These are phyloP conservation scores for Austroboletus niveus DNA, from an alignment of 1,284 basidiomycete species.

Conservation along the genomic window DNA sequence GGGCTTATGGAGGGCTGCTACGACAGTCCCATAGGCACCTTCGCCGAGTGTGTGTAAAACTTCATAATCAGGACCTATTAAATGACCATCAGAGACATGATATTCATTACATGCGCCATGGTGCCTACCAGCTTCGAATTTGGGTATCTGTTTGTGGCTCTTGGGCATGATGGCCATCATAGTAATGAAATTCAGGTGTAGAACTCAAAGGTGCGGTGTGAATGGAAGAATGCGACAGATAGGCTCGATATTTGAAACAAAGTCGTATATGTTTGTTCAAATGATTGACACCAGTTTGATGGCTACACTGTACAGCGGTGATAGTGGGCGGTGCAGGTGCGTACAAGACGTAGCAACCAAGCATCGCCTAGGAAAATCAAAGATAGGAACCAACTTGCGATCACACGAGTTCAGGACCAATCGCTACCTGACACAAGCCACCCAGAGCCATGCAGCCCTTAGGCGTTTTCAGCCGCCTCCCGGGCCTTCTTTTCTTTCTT, in stretches of 20 bases:
- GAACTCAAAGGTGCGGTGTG: background rate
- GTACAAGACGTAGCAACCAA: background rate
- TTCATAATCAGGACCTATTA: conserved; percentile 67
- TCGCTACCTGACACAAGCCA: too few species aligned
- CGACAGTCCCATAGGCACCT: conserved; percentile 76
- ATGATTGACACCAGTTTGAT: conserved; percentile 17
- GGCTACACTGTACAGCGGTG: background rate
- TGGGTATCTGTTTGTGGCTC: conserved; percentile 48
- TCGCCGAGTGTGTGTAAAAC: conserved; percentile 74
- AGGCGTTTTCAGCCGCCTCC: conserved; percentile 38
- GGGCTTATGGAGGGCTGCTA: conserved; percentile 64
- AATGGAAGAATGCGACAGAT: background rate
- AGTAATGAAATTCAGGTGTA: background rate
- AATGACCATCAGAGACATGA: conserved; percentile 6
- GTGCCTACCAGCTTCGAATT: conserved; percentile 62
- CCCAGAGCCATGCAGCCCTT: background rate
- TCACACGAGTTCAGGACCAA: too few species aligned
- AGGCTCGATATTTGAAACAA: background rate
- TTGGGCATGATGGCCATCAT: conserved; percentile 18
- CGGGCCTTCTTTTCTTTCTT: conserved; percentile 73
- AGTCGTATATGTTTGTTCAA: background rate
- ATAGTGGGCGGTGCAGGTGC: conserved; percentile 6
- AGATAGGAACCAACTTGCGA: conserved; percentile 6
- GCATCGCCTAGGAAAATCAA: conserved; percentile 17
- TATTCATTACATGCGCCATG: background rate